Conservation (phyloP, 495 filamentous ascomycete genomes). For the Xylaria castorea region DNA sequence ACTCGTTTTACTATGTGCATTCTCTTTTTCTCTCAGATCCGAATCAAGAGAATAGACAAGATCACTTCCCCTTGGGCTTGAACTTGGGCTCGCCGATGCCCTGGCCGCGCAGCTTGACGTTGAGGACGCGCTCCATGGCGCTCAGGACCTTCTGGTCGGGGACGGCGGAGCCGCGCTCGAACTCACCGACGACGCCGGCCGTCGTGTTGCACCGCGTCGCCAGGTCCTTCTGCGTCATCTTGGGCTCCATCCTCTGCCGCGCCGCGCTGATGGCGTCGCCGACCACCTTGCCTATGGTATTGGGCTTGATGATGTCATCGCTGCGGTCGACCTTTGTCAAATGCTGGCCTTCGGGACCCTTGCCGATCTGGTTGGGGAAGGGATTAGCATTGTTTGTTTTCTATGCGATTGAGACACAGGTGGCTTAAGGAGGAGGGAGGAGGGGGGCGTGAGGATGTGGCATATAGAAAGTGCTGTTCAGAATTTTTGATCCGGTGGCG, state of each 20-base stretch:
- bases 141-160: constrained; percentile 86
- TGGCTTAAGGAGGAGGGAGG: no score
- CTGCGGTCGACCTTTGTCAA: constrained; percentile 97
- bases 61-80: constrained; percentile 65
- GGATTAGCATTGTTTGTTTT: constrained; percentile 1
- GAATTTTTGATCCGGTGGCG: neutral
- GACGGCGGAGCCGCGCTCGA: constrained; percentile 80
- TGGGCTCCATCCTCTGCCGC: constrained; percentile 73
- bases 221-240: constrained; percentile 97
- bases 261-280: constrained; percentile 80
- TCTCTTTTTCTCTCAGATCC: neutral
- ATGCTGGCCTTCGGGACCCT: constrained; percentile 80
- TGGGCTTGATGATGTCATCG: constrained; percentile 97
- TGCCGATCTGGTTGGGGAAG: constrained; percentile 31
- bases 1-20: neutral
- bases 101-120: constrained; percentile 80
- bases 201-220: constrained; percentile 94
- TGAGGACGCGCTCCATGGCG: constrained; percentile 82
- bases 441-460: no score
- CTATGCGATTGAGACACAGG: neutral
- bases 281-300: constrained; percentile 81
- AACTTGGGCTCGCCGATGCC: constrained; percentile 81
- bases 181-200: constrained; percentile 76
- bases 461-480: neutral
- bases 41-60: neutral